Evolutionary conservation across 176 grass and related monocot genomes (phyloP), one percentile per base, ranked within the genome.

Genomic region (Chloris gayana): DNA sequence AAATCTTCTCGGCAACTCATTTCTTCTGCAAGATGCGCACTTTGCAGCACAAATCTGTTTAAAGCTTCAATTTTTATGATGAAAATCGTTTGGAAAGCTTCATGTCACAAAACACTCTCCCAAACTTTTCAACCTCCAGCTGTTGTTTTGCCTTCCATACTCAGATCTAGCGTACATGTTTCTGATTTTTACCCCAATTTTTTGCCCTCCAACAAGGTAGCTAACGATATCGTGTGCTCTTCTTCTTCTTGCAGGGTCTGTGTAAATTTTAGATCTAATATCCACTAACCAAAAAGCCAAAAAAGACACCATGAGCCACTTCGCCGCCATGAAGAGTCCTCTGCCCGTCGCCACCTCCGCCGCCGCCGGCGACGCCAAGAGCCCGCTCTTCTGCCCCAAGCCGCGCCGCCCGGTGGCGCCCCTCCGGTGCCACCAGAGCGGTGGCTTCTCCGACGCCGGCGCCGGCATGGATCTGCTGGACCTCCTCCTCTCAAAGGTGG

Each of bases 311-410:
- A 97, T 93, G 93, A 97, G 89, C 11, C 91, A 91, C 85, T 97
- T 88, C 58, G 91, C 93, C 60, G 84, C 84, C 76, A 90, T 88
- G 86, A 89, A 87, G 69, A 92, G 81, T 84, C 80, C 89, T 22
- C 77, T 97, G 9, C 80, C 91, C 11, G 83, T 82, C 73, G 89
- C 90, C 76, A 63, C 85, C 71, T 50, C 84, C 39, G 57, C 82
- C 35, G 51, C 83, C 47, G 64, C 46, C 24, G 37, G 46, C 34
- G 87, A 89, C 14, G 80, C 71, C n/a, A 84, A 87, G 75, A 88
- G 86, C 69, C 87, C 95, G 11, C 87, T 97, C 53, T 95, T 91
- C 67, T 98, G 95, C 79, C 95, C 95, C 70, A 98, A 98, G 53
- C 95, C 95, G 2, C 88, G 95, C 26, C 95, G 95, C 14, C 74